Percentiles rank a stretch among this genome's conserved stretches.
These are phyloP conservation scores for Pigoraptor vietnamica DNA, from an alignment of 78 protist species.

Conservation along the genomic window DNA sequence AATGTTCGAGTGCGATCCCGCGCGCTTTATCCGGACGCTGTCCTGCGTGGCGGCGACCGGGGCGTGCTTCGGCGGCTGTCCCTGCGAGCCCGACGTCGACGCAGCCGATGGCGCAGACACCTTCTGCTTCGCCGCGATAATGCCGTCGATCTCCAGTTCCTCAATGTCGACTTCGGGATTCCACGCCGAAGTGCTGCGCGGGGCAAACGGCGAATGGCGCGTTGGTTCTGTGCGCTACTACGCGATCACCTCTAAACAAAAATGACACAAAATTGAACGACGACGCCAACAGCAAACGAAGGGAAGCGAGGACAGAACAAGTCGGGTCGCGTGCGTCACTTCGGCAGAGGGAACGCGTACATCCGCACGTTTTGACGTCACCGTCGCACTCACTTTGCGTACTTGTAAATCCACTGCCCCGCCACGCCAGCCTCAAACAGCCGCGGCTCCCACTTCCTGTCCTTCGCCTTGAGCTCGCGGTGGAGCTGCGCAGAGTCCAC, in stretches of 20 bases:
- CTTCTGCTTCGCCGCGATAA: not conserved
- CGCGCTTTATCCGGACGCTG: not conserved
- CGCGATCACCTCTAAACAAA: too few species aligned
- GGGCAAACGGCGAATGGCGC: too few species aligned
- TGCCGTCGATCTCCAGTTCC: not conserved
- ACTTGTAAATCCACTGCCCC: not conserved
- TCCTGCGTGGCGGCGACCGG: not conserved
- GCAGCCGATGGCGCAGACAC: not conserved
- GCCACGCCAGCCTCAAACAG: not conserved
- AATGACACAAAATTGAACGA: not conserved
- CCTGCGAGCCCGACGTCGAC: not conserved
- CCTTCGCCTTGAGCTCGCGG: slow-evolving; percentile 29
- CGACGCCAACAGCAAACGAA: not conserved
- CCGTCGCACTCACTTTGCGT: not conserved
- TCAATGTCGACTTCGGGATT: not conserved
- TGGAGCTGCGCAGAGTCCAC: not conserved
- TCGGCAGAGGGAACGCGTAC: too few species aligned
- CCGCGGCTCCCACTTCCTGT: slow-evolving; percentile 21
- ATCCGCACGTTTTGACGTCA: too few species aligned
- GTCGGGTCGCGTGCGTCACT: too few species aligned
- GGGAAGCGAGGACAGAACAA: not conserved
- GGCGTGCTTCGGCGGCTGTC: too few species aligned
- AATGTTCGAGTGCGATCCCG: not conserved
- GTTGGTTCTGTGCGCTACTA: too few species aligned
- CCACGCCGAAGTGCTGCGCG: not conserved